Conservation (phyloP, 2,329 filamentous ascomycete genomes). For the Alternaria novae-zelandiae region DNA sequence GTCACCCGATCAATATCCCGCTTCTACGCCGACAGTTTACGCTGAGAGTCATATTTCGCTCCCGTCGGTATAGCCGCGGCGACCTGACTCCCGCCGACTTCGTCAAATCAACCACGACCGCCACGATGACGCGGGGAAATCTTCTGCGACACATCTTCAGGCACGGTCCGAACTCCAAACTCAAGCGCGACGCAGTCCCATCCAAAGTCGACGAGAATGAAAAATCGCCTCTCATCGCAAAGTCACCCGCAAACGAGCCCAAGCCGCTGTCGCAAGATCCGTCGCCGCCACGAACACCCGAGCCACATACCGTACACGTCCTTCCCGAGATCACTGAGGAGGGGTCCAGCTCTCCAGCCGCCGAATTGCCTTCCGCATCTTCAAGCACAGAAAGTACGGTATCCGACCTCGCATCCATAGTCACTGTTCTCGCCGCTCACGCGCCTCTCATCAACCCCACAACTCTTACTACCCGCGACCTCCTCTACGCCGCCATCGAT, state of each 20-base stretch:
- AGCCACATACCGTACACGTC: neutral
- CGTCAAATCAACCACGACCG: neutral
- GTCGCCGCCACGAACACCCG: neutral
- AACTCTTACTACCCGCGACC: constrained; percentile 9
- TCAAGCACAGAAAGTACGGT: neutral
- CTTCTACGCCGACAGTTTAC: neutral
- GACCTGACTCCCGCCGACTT: neutral
- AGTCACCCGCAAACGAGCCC: neutral
- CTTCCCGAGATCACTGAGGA: neutral
- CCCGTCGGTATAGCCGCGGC: neutral
- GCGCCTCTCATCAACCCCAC: neutral
- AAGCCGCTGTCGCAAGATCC: neutral
- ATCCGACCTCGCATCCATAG: neutral
- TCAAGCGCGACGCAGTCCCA: neutral
- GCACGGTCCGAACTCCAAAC: constrained; percentile 3
- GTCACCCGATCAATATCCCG: neutral
- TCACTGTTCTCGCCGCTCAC: neutral
- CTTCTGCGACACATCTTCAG: constrained; percentile 26
- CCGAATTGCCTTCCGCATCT: neutral
- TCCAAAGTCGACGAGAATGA: neutral
- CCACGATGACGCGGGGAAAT: constrained; percentile 9
- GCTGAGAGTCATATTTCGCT: neutral
- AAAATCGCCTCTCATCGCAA: neutral
- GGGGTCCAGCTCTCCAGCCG: neutral
- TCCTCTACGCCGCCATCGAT: constrained; percentile 15